Percentiles rank a stretch among this genome's conserved stretches.
These are phyloP conservation scores for Bipolaris victoriae DNA, from an alignment of 2,329 filamentous ascomycete genomes.

Conservation along the genomic window DNA sequence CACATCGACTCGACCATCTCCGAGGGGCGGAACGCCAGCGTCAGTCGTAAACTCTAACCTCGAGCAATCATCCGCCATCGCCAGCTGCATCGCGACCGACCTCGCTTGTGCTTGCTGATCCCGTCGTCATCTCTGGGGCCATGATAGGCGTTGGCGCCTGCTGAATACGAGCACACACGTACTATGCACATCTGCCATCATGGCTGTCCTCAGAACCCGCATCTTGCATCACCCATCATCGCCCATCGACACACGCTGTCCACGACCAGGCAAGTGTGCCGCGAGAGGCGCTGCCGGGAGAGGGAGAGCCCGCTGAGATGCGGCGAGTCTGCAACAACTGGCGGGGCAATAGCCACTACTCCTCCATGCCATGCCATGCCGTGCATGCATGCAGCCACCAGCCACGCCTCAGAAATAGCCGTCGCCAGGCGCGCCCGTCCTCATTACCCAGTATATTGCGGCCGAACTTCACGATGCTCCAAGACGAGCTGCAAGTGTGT, in stretches of 20 bases:
- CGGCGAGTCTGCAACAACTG: conserved; percentile 16
- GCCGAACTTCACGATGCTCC: conserved; percentile 4
- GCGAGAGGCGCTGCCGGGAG: conserved; percentile 5
- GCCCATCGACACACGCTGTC: background rate
- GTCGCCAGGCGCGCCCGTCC: conserved; percentile 10
- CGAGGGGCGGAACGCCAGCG: conserved; percentile 21
- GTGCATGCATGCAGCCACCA: background rate
- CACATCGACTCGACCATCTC: conserved; percentile 11
- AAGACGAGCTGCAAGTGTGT: background rate
- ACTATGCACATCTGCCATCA: too few relatives aligned
- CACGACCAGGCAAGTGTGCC: conserved; percentile 8
- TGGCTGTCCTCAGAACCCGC: too few relatives aligned
- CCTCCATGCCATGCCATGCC: background rate
- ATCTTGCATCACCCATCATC: background rate
- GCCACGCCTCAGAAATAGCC: conserved; percentile 4
- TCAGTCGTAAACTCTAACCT: conserved; percentile 15
- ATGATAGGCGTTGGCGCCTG: background rate
- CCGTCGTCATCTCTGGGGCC: background rate
- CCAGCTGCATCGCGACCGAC: background rate
- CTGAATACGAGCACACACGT: too few relatives aligned
- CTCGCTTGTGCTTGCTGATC: conserved; percentile 2
- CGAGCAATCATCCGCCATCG: background rate
- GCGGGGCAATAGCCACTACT: conserved; percentile 17
- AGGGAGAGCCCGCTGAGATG: conserved; percentile 8
- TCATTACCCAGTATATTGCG: conserved; percentile 13